Percentiles rank a stretch among this genome's conserved stretches.
Conservation (phyloP, 2,329 filamentous ascomycete species). For the Penicillium sp. region DNA sequence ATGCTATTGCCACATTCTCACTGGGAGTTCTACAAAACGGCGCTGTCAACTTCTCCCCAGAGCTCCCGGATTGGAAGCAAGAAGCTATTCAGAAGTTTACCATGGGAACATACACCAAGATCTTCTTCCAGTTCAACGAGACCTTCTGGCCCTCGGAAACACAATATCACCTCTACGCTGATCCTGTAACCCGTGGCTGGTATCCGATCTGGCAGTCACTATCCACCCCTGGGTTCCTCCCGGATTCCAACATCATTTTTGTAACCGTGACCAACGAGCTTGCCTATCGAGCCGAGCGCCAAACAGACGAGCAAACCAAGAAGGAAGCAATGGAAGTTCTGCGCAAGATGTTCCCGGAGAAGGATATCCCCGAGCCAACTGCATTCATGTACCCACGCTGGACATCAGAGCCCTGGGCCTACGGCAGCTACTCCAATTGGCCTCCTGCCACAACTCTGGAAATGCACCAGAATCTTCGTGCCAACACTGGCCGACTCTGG, state of each 20-base stretch:
- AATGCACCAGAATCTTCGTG: constrained; percentile 66
- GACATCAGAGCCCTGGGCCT: constrained; percentile 52
- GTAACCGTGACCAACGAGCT: constrained; percentile 60
- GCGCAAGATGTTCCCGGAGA: constrained; percentile 60
- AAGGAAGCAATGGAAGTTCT: constrained; percentile 59
- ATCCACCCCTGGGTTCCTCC: constrained; percentile 57
- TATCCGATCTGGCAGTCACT: constrained; percentile 67
- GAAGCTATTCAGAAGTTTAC: constrained; percentile 63
- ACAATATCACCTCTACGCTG: constrained; percentile 57
- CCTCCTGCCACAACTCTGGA: constrained; percentile 62
- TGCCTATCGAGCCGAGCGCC: constrained; percentile 59
- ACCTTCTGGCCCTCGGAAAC: constrained; percentile 63
- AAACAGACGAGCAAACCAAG: constrained; percentile 59
- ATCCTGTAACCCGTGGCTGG: constrained; percentile 50
- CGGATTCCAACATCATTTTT: constrained; percentile 65
- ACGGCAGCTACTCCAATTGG: constrained; percentile 69
- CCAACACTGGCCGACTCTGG: constrained; percentile 62
- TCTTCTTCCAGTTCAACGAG: constrained; percentile 67
- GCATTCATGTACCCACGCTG: constrained; percentile 63
- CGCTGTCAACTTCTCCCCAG: constrained; percentile 58
- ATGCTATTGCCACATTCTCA: constrained; percentile 67
- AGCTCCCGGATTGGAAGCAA: constrained; percentile 64
- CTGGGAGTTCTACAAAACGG: constrained; percentile 67
- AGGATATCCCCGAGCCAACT: constrained; percentile 58
- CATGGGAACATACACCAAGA: constrained; percentile 73